Percentiles rank a stretch among this genome's conserved stretches.
Evolutionary conservation across 805 yeast species (phyloP).

Genomic region (Suhomyces tanzawaensis): DNA sequence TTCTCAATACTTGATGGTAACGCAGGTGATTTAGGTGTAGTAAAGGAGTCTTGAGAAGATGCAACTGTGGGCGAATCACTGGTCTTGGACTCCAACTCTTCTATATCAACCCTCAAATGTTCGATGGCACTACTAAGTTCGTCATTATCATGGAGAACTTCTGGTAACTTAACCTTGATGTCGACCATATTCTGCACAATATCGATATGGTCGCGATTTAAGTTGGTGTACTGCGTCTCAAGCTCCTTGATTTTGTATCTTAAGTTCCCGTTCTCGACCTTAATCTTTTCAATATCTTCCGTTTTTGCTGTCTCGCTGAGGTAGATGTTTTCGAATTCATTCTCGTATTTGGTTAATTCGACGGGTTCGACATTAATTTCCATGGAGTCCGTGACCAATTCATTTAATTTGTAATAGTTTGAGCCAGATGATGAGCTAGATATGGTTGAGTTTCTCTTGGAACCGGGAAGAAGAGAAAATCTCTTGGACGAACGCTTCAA

Average conservation of each 20-base stretch:
- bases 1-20: constrained; percentile 35
- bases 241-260: constrained; percentile 70
- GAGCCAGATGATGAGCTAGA: constrained; percentile 8
- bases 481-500: constrained; percentile 14
- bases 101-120: constrained; percentile 25
- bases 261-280: constrained; percentile 66
- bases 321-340: constrained; percentile 76
- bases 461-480: constrained; percentile 25
- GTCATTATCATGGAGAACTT: constrained; percentile 69
- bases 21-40: constrained; percentile 8
- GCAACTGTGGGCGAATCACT: constrained; percentile 11
- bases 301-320: constrained; percentile 62
- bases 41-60: constrained; percentile 9
- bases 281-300: constrained; percentile 56
- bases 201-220: constrained; percentile 81
- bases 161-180: constrained; percentile 72
- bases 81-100: constrained; percentile 43
- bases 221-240: constrained; percentile 63
- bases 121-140: constrained; percentile 51
- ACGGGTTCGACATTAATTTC: constrained; percentile 70
- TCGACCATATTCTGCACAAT: constrained; percentile 86
- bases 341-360: constrained; percentile 63
- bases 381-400: constrained; percentile 77
- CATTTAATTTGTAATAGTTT: constrained; percentile 61
- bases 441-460: constrained; percentile 16